Percentiles rank a stretch among this genome's conserved stretches.
These are phyloP conservation scores for Monosporascus sp. DNA, from an alignment of 2,329 filamentous ascomycete species.

Conservation along the genomic window DNA sequence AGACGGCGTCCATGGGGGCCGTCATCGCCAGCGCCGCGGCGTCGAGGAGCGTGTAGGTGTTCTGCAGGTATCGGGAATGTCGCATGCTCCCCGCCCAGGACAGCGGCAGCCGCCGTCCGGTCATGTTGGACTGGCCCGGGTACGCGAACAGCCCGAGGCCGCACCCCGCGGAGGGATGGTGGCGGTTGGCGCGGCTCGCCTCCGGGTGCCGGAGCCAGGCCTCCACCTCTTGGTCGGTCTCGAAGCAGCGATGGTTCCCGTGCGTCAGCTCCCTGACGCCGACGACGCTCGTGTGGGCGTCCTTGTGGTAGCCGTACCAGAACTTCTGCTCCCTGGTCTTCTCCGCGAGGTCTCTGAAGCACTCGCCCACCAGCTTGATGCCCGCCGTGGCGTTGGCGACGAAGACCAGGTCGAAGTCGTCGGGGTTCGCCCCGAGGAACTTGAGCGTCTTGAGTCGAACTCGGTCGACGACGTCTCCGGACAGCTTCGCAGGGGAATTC, in stretches of 20 bases:
- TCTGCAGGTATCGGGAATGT: conserved; percentile 25
- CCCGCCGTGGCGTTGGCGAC: conserved; percentile 89
- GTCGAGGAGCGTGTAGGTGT: conserved; percentile 53
- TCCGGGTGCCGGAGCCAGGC: conserved; percentile 33
- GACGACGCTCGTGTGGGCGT: conserved; percentile 59
- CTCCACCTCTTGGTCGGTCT: conserved; percentile 47
- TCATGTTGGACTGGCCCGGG: conserved; percentile 67
- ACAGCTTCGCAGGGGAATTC: conserved; percentile 52
- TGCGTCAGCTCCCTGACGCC: conserved; percentile 63
- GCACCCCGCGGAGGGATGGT: conserved; percentile 8
- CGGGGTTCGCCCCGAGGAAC: conserved; percentile 55
- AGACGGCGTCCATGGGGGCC: conserved; percentile 44
- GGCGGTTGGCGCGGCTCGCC: conserved; percentile 16
- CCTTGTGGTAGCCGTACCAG: conserved; percentile 57
- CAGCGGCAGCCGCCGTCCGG: conserved; percentile 56
- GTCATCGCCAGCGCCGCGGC: conserved; percentile 62
- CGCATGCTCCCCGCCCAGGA: conserved; percentile 44
- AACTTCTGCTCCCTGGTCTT: conserved; percentile 41
- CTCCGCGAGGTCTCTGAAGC: conserved; percentile 48
- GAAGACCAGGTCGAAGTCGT: conserved; percentile 65
- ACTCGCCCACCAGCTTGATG: conserved; percentile 66
- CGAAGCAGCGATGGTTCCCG: conserved; percentile 53
- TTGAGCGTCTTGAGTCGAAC: conserved; percentile 47
- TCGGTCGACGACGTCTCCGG: conserved; percentile 52
- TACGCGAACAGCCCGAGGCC: conserved; percentile 52